phyloP scores from a whole-genome alignment of 1,139 yeast species.

The Magnusiomyces clavatus region DNA sequence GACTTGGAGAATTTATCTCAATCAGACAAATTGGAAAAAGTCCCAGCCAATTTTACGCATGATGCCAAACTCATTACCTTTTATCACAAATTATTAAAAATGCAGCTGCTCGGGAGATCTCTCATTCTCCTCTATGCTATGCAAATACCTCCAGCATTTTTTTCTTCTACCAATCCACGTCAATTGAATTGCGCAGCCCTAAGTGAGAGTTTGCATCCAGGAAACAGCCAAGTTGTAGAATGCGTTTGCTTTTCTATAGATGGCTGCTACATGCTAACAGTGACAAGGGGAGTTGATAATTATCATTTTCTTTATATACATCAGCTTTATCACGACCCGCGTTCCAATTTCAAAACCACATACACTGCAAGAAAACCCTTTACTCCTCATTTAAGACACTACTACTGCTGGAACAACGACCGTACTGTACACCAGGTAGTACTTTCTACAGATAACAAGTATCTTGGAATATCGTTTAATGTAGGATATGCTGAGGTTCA shows the following conservation, averaged over 20 bases:
- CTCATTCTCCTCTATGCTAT: not conserved
- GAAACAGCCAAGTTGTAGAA: slow-evolving; percentile 6
- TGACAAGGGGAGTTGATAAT: slow-evolving; percentile 8
- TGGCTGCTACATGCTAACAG: slow-evolving; percentile 9
- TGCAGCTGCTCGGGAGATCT: slow-evolving; percentile 9
- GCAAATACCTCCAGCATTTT: not conserved
- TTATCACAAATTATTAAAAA: slow-evolving; percentile 9
- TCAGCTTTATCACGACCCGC: slow-evolving; percentile 2
- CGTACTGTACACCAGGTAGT: slow-evolving; percentile 9
- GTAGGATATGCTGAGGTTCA: slow-evolving; percentile 15
- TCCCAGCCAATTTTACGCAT: not conserved
- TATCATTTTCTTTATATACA: slow-evolving; percentile 10
- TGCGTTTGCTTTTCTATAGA: slow-evolving; percentile 12
- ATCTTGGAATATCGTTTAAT: slow-evolving; percentile 12
- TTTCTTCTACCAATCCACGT: slow-evolving; percentile 1
- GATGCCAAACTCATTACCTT: slow-evolving; percentile 7
- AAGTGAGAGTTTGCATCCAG: slow-evolving; percentile 3
- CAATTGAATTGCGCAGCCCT: slow-evolving; percentile 8
- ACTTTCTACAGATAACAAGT: slow-evolving; percentile 11
- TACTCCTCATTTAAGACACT: slow-evolving; percentile 9
- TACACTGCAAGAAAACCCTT: not conserved
- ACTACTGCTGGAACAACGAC: slow-evolving; percentile 11
- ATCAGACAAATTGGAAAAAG: not conserved
- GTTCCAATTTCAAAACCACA: not conserved
- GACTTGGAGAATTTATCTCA: not conserved